phyloP scores from a whole-genome alignment of 1,284 basidiomycete genomes.

The Phellopilus nigrolimitatus region DNA sequence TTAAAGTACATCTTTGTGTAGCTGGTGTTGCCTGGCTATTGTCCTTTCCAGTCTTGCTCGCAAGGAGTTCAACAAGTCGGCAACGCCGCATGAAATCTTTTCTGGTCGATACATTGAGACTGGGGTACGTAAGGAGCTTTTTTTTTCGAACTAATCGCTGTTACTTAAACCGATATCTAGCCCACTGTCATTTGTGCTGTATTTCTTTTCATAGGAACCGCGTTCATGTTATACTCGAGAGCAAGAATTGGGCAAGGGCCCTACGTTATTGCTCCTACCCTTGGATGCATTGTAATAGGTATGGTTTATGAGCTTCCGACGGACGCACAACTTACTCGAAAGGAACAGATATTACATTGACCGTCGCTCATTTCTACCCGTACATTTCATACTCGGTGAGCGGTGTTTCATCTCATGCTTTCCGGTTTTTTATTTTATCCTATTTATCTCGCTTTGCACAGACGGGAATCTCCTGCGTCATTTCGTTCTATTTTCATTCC shows the following conservation, averaged over 20 bases:
- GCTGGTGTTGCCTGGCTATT: conserved; percentile 66
- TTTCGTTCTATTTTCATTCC: conserved; percentile 62
- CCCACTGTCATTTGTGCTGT: conserved; percentile 58
- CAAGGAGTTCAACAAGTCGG: conserved; percentile 37
- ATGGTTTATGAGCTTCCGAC: conserved; percentile 17
- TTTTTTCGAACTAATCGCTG: conserved; percentile 14
- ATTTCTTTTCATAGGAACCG: conserved; percentile 63
- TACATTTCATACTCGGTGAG: conserved; percentile 56
- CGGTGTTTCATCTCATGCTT: conserved; percentile 3
- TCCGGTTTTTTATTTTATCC: conserved; percentile 3
- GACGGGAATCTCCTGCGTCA: conserved; percentile 47
- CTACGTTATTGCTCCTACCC: conserved; percentile 52
- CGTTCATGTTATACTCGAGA: conserved; percentile 60
- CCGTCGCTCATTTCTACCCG: conserved; percentile 59
- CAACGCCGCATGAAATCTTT: conserved; percentile 34
- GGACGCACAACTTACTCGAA: conserved; percentile 2
- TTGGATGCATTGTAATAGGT: conserved; percentile 57
- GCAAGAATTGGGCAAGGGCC: conserved; percentile 62
- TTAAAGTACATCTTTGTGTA: conserved; percentile 25
- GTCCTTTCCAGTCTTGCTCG: conserved; percentile 60
- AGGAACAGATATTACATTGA: conserved; percentile 51
- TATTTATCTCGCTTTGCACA: conserved; percentile 20
- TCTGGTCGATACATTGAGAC: conserved; percentile 57
- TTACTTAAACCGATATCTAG: conserved; percentile 26
- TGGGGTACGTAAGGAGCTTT: conserved; percentile 35